These are phyloP conservation scores for maize (Zea mays) DNA, from an alignment of 176 grass and related monocot genomes.

Conservation along the genomic window DNA sequence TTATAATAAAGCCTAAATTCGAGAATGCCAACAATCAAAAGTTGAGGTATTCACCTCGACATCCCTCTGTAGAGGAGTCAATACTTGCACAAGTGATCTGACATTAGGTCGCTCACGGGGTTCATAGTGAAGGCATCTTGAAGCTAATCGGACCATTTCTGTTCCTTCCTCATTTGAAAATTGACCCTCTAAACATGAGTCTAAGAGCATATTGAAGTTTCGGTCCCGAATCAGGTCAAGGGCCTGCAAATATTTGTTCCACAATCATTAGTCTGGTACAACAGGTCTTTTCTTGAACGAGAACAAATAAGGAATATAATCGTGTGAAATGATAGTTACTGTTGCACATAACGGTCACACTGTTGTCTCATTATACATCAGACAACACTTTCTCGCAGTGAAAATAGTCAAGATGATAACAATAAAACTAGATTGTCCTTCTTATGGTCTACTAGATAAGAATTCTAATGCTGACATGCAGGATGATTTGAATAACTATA, in stretches of 20 bases:
- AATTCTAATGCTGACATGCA: conserved; percentile 7
- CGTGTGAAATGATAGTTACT: not conserved
- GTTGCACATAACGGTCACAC: conserved; percentile 8
- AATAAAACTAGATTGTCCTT: not conserved
- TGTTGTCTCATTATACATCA: conserved; percentile 4
- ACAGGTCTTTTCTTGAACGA: not conserved
- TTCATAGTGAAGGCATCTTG: conserved; percentile 96
- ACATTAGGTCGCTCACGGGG: conserved; percentile 91
- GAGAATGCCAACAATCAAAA: not conserved
- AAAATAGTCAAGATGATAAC: conserved; percentile 17
- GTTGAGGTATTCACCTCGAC: conserved; percentile 60
- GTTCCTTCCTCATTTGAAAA: conserved; percentile 98
- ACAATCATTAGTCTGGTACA: conserved; percentile 35
- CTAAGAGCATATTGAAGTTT: conserved; percentile 96
- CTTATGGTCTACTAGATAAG: not conserved
- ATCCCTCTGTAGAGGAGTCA: conserved; percentile 85
- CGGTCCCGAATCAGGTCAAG: conserved; percentile 96
- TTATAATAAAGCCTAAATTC: conserved; percentile 14
- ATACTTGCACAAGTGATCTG: conserved; percentile 79
- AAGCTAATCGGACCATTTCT: conserved; percentile 93
- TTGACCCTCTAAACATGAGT: conserved; percentile 95
- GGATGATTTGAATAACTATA: conserved; percentile 10
- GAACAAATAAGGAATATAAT: not conserved
- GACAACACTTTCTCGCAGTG: conserved; percentile 1
- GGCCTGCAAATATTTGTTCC: conserved; percentile 58